These are phyloP conservation scores for Cochlearia excelsa DNA, from an alignment of 345 rosid species.

Conservation along the genomic window DNA sequence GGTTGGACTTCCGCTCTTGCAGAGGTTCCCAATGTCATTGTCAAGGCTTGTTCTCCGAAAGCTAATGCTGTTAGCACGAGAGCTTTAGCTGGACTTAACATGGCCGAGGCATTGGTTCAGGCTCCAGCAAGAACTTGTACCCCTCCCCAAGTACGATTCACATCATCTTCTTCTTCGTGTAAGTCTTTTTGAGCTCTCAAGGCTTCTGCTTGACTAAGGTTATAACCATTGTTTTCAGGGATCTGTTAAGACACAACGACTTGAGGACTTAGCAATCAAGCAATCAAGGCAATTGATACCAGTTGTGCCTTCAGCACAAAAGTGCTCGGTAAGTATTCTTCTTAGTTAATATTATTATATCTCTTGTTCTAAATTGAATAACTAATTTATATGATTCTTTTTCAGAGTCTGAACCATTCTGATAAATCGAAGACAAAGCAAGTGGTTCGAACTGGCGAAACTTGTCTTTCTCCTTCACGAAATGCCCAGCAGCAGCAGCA, in stretches of 20 bases:
- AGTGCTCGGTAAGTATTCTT: slow-evolving; percentile 57
- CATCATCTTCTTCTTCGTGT: neutral
- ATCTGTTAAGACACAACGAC: slow-evolving; percentile 71
- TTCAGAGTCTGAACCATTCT: slow-evolving; percentile 57
- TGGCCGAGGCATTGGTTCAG: slow-evolving; percentile 92
- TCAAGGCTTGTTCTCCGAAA: slow-evolving; percentile 44
- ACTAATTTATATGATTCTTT: slow-evolving; percentile 13
- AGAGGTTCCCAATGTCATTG: slow-evolving; percentile 60
- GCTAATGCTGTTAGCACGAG: slow-evolving; percentile 33
- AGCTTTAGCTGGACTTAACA: slow-evolving; percentile 53
- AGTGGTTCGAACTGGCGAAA: slow-evolving; percentile 47
- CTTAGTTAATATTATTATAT: neutral
- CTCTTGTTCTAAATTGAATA: neutral
- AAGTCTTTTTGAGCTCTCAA: no score
- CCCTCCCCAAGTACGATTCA: slow-evolving; percentile 56
- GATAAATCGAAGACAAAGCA: slow-evolving; percentile 70
- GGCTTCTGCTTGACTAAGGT: slow-evolving; percentile 21
- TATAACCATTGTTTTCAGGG: slow-evolving; percentile 39
- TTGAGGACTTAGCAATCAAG: slow-evolving; percentile 79
- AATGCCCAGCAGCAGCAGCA: slow-evolving; percentile 42
- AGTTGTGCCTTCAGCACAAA: slow-evolving; percentile 66
- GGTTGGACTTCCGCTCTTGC: slow-evolving; percentile 89
- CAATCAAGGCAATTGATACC: slow-evolving; percentile 91
- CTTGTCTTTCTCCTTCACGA: slow-evolving; percentile 46
- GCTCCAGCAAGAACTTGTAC: slow-evolving; percentile 58